These are phyloP conservation scores for Casuarina equisetifolia DNA, from an alignment of 306 rosid genomes.

Conservation along the genomic window DNA sequence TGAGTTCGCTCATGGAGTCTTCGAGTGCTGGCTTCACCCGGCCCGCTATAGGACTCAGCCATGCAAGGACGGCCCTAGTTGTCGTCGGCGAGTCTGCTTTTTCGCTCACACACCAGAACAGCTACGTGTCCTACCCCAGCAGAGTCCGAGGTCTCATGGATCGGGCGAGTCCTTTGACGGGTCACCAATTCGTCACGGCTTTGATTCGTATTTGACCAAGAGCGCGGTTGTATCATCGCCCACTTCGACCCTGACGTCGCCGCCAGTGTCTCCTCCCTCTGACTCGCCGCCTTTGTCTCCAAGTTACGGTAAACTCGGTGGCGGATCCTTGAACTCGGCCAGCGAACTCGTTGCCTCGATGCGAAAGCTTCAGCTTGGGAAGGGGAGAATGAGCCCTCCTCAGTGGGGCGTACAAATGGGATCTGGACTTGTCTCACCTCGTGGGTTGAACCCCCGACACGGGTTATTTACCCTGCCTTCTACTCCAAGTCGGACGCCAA, in stretches of 20 bases:
- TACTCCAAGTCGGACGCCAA: constrained; percentile 18
- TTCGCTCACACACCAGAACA: constrained; percentile 86
- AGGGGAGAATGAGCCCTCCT: constrained; percentile 30
- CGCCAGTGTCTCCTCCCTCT: constrained; percentile 40
- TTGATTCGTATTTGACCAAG: constrained; percentile 19
- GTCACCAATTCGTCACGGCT: constrained; percentile 25
- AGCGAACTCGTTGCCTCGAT: constrained; percentile 43
- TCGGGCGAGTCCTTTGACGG: constrained; percentile 35
- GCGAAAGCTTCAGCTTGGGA: constrained; percentile 39
- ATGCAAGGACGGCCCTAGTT: constrained; percentile 70
- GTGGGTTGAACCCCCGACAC: constrained; percentile 36
- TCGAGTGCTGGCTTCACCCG: constrained; percentile 97
- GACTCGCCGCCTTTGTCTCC: constrained; percentile 64
- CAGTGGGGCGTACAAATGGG: constrained; percentile 28
- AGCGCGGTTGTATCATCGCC: constrained; percentile 48
- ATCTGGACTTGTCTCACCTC: constrained; percentile 33
- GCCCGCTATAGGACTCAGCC: constrained; percentile 84
- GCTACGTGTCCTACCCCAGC: constrained; percentile 48
- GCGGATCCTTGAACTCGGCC: constrained; percentile 27
- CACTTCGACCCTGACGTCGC: constrained; percentile 54
- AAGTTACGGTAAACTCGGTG: constrained; percentile 23
- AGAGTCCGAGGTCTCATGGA: constrained; percentile 28
- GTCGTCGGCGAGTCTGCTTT: constrained; percentile 81
- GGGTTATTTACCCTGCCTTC: constrained; percentile 28
- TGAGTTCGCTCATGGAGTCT: constrained; percentile 87